Conservation (phyloP, 176 grass and related monocot species). For the Aegilops umbellulata region DNA sequence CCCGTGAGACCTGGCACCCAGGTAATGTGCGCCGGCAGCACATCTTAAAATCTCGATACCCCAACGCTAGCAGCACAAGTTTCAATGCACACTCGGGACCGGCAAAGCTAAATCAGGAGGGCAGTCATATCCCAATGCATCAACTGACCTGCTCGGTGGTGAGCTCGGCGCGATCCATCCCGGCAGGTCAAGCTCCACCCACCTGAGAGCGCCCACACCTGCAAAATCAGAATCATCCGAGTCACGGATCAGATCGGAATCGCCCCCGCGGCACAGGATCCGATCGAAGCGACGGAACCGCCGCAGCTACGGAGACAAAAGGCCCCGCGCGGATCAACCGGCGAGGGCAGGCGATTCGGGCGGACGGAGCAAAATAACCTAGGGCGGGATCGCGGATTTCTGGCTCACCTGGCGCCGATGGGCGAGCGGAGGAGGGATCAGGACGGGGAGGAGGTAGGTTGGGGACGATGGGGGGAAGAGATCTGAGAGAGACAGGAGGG, state of each 20-base stretch:
- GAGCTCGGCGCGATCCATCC: slow-evolving; percentile 82
- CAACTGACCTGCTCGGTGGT: slow-evolving; percentile 83
- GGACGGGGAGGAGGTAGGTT: slow-evolving; percentile 20
- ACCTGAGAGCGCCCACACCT: slow-evolving; percentile 21
- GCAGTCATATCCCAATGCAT: not conserved
- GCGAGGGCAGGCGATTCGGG: not conserved
- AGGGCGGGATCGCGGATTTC: too few species aligned
- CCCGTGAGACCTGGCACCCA: not conserved
- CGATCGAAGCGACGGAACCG: slow-evolving; percentile 14
- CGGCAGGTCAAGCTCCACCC: slow-evolving; percentile 13
- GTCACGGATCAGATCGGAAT: slow-evolving; percentile 27
- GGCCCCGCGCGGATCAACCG: not conserved
- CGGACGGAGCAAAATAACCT: not conserved
- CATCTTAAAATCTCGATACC: not conserved
- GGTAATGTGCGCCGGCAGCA: not conserved
- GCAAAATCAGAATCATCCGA: not conserved
- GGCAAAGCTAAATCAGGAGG: not conserved
- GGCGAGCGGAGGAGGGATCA: slow-evolving; percentile 6
- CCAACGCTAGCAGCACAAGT: slow-evolving; percentile 7
- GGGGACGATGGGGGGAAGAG: not conserved
- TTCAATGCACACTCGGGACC: not conserved
- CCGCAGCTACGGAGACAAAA: not conserved
- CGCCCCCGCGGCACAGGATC: not conserved
- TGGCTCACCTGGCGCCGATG: slow-evolving; percentile 2
- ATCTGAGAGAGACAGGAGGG: slow-evolving; percentile 24